Conservation (phyloP, 768 basidiomycete genomes). For the Collybiopsis luxurians region DNA sequence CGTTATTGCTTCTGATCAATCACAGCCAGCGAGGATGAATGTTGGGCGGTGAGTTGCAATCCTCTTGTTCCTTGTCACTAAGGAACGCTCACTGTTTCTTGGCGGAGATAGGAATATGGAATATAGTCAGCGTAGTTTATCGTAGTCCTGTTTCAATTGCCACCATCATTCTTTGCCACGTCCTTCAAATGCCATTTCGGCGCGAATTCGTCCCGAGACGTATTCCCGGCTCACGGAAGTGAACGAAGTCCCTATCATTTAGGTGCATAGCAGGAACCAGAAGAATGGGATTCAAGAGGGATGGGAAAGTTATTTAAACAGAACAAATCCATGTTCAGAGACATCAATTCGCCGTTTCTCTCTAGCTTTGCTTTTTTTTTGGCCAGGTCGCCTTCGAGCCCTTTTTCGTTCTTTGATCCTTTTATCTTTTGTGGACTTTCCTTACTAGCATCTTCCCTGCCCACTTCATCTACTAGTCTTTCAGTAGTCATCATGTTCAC, state of each 20-base stretch:
- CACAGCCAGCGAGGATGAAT: no score
- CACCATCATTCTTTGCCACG: slow-evolving; percentile 1
- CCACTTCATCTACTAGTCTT: no score
- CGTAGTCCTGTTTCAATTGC: background rate
- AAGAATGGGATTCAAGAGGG: background rate
- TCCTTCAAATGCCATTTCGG: background rate
- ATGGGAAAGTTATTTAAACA: background rate
- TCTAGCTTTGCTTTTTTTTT: background rate
- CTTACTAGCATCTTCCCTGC: no score
- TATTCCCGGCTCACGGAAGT: background rate
- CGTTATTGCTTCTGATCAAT: no score
- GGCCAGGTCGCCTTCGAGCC: slow-evolving; percentile 1
- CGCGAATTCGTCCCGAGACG: background rate
- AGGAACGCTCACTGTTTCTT: background rate
- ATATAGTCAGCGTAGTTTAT: background rate
- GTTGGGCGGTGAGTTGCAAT: no score
- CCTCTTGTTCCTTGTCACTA: background rate
- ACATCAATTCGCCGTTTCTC: background rate
- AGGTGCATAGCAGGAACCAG: background rate
- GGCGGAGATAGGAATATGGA: background rate
- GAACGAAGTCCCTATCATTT: background rate
- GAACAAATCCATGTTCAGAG: background rate
- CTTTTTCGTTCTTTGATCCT: background rate
- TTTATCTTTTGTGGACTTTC: background rate
- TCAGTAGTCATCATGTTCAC: slow-evolving; percentile 31